phyloP scores from a whole-genome alignment of 768 basidiomycete species.

The Boletus sensibilis region DNA sequence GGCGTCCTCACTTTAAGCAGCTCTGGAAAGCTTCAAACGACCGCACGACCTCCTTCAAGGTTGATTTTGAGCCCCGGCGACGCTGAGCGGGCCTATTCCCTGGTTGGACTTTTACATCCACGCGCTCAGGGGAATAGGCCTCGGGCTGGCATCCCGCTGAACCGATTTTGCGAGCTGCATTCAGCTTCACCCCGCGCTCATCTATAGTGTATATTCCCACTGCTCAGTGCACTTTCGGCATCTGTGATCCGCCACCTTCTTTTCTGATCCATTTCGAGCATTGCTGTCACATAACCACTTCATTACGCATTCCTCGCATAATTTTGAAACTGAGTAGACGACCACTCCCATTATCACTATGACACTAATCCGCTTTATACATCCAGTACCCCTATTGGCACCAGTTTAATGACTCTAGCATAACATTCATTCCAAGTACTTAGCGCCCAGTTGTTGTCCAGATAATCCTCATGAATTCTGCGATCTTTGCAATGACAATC shows the following conservation, averaged over 20 bases:
- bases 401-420: conserved; percentile 32
- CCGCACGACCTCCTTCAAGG: conserved; percentile 68
- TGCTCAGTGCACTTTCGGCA: conserved; percentile 20
- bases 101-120: conserved; percentile 5
- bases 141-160: conserved; percentile 22
- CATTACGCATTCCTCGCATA: conserved; percentile 36
- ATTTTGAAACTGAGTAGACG: conserved; percentile 33
- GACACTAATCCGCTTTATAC: conserved; percentile 35
- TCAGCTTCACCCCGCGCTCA: conserved; percentile 10
- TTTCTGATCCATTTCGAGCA: conserved; percentile 25
- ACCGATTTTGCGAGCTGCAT: conserved; percentile 1
- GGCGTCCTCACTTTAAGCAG: conserved; percentile 66
- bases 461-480: conserved; percentile 8
- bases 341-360: conserved; percentile 26
- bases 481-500: conserved; percentile 10
- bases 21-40: conserved; percentile 73
- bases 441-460: conserved; percentile 6
- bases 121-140: conserved; percentile 2
- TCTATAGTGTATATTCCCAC: conserved; percentile 18
- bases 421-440: conserved; percentile 27
- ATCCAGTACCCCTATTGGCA: conserved; percentile 26
- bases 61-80: conserved; percentile 54
- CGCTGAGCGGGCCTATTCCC: conserved; percentile 29
- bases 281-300: conserved; percentile 42
- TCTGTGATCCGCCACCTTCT: conserved; percentile 29